Evolutionary conservation across 2,329 filamentous ascomycete species (phyloP), one percentile per base, ranked within the genome.

Genomic region (Akanthomyces muscarius): DNA sequence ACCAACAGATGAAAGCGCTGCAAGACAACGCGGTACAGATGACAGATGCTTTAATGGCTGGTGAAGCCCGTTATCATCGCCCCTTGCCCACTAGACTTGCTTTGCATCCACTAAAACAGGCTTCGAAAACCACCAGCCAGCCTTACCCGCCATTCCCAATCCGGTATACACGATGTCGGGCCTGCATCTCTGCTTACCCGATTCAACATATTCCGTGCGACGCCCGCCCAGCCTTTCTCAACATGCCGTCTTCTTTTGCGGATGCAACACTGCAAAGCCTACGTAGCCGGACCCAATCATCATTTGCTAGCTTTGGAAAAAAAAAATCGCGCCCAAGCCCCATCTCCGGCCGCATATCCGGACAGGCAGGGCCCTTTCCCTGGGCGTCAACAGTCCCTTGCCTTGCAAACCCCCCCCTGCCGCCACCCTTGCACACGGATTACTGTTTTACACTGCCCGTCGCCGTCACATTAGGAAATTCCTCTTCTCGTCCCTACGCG

Each of bases 281-380:
- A 28, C 51, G 38, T 41, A 25, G 28, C 51, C 11, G 48, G 16
- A 23, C 25, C n/a, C 28, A 44, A 30, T 21, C n/a, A 44, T 3
- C 18, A 16, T 25, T 7, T 25, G 2, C 7, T 42, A 16, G 36
- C 10, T 10, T 16, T 14, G 38, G 38, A 53, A n/a, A 45, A 38
- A 61, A 25, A 53, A 11, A 53, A 41, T 30, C 8, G 6, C 55
- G 44, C 42, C 28, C 42, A n/a, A 14, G 42, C 56, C 10, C 54
- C 59, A 61, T 61, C 59, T 30, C 50, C 50, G 59, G 59, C 28
- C 59, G 42, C 42, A 55, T 50, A 61, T 48, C 59, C 59, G 59
- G 50, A 21, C 41, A 54, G 38, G 59, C 59, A 38, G 51, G 50
- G n/a, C 58, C 59, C 13, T 53, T 21, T 21, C 14, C 10, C 36